Percentiles rank a stretch among this genome's conserved stretches.
Evolutionary conservation across 2,329 filamentous ascomycete genomes (phyloP).

Genomic region (Monilinia aucupariae): DNA sequence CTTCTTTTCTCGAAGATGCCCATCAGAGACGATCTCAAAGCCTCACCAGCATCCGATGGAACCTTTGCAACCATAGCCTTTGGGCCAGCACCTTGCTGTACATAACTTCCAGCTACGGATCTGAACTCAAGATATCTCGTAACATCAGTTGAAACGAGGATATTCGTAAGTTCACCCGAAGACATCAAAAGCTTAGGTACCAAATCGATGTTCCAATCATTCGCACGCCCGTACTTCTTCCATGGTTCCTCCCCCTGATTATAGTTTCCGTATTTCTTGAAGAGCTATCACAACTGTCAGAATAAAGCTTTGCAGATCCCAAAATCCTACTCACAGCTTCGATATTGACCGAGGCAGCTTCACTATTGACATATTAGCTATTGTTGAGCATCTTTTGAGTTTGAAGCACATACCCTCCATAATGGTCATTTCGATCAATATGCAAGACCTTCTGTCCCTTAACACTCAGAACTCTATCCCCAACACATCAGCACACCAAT

Average conservation of each 20-base stretch:
- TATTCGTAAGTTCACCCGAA: conserved; percentile 96
- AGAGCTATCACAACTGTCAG: conserved; percentile 59
- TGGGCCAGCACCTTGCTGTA: conserved; percentile 76
- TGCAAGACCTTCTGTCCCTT: conserved; percentile 99
- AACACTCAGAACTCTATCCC: conserved; percentile 77
- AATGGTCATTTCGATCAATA: conserved; percentile 97
- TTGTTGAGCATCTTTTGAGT: conserved; percentile 29
- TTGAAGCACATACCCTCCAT: conserved; percentile 67
- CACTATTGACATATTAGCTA: conserved; percentile 46
- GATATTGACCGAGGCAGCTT: conserved; percentile 94
- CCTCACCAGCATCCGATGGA: conserved; percentile 85
- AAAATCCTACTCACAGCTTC: conserved; percentile 62
- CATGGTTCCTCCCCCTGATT: conserved; percentile 77
- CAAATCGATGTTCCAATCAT: conserved; percentile 99
- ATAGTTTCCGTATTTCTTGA: conserved; percentile 92
- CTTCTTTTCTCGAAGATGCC: conserved; percentile 96
- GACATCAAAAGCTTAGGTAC: conserved; percentile 99
- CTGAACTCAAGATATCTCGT: conserved; percentile 87
- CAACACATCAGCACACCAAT: neutral
- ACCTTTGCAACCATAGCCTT: conserved; percentile 96
- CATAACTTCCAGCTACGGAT: conserved; percentile 92
- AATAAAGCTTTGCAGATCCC: conserved; percentile 19
- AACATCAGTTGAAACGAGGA: conserved; percentile 92
- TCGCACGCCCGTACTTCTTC: conserved; percentile 94
- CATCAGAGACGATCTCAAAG: conserved; percentile 89